A percentile compares a stretch with the other conserved stretches of the same genome.
phyloP scores from a whole-genome alignment of 2,329 filamentous ascomycete genomes.

The Colletotrichum brevisporum region DNA sequence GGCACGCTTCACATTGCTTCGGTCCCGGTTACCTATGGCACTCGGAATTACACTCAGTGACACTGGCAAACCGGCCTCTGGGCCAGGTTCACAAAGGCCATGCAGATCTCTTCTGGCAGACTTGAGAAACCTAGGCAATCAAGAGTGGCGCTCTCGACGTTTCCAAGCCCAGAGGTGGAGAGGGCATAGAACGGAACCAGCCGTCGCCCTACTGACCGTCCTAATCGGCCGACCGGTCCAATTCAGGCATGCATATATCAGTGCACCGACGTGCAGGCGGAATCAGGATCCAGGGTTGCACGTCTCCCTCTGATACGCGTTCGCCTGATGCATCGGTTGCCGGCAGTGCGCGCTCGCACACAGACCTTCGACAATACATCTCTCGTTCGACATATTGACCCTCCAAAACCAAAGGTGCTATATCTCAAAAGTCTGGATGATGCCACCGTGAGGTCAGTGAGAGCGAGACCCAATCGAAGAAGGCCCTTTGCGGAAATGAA shows the following conservation, averaged over 20 bases:
- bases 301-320: conserved; percentile 18
- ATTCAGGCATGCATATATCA: conserved; percentile 15
- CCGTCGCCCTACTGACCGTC: neutral
- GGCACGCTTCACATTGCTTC: conserved; percentile 6
- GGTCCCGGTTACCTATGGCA: conserved; percentile 12
- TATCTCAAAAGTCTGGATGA: conserved; percentile 28
- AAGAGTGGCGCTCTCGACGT: too few species aligned
- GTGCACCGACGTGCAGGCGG: conserved; percentile 22
- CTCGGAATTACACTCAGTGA: conserved; percentile 3
- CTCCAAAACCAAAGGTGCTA: conserved; percentile 12
- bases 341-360: conserved; percentile 25
- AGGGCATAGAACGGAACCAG: neutral
- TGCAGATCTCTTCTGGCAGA: neutral
- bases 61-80: neutral
- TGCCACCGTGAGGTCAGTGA: conserved; percentile 39
- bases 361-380: conserved; percentile 10
- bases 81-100: neutral
- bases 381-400: conserved; percentile 15
- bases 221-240: neutral
- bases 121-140: too few species aligned
- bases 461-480: conserved; percentile 13
- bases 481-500: conserved; percentile 8
- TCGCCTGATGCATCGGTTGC: conserved; percentile 26
- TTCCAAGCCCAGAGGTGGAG: too few species aligned
- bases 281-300: conserved; percentile 7